Base-by-base conservation (phyloP, 2,329 filamentous ascomycete species). In the Colletotrichum viniferum region DNA sequence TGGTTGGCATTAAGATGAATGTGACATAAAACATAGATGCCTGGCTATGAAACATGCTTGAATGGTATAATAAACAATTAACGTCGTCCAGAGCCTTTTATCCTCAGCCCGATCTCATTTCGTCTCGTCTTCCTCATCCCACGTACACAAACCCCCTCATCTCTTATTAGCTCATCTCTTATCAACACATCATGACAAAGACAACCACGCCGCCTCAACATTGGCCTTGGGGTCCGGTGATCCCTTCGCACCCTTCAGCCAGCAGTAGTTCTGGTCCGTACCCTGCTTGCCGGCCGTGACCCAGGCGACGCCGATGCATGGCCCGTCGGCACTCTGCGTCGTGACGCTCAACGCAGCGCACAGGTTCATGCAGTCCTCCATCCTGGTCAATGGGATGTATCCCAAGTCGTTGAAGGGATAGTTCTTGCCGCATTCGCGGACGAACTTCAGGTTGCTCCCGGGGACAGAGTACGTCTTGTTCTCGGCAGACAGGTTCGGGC, bases 281-380 rank as follows among this genome's bases (percentile, higher is more conserved):
- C 79, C 79, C 74, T 79, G 78, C n/a, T 71, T 73, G 1, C 73
- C 77, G 4, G 69, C 74, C 24, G 73, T 78, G 4, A 78, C 73
- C 78, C 78, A 80, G 14, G 71, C 70, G 52, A 78, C 78, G 16
- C 78, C 78, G n/a, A 71, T 32, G 36, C 79, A 80, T 2, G 24
- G 67, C 3, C 78, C 79, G 14, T 62, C 21, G 2, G 71, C 55
- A 26, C 77, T 77, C 58, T 77, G 78, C 2, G 77, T 77, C 43
- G 76, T 77, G 5, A 77, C 52, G 74, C 77, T 74, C 14, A 79
- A 77, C 28, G 77, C 74, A 9, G 78, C 79, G 62, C 79, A 80
- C 24, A 79, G 73, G 38, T 68, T 63, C 13, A 80, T 69, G 75
- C 79, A 80, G 69, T 80, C 78, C 18, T 63, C 65, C 77, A 80